Base-by-base conservation (phyloP, 331 rosid genomes). In the Quercus phellos region DNA sequence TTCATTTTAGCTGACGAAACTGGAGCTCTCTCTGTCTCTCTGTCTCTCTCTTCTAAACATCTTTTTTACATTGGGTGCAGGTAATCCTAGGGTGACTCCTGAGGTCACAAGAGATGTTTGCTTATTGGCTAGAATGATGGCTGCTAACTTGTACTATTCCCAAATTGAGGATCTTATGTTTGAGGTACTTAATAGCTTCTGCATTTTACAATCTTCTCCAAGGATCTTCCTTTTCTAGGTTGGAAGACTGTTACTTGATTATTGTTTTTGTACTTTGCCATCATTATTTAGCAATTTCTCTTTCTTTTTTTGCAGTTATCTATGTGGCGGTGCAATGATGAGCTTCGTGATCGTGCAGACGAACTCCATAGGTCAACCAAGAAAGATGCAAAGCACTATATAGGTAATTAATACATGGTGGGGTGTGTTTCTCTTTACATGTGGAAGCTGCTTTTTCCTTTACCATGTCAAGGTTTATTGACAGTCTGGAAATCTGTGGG, bases 321-420 rank as follows among this genome's bases (percentile, higher is more conserved):
- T 74, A 95, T 95, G 99, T 95, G 99, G 99, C 99, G 99, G 50
- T 93, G 99, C 91, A 95, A 80, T 18, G 96, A 86, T 77, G 99
- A 95, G 88, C 94, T 95, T 61, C 98, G 94, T 34, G 90, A 75
- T 76, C 86, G 87, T 30, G 97, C 99, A 0, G 98, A 90, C 7
- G 82, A 85, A 72, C 84, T 95, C 78, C 94, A 93, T 83, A 81
- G 73, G 38, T 83, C 94, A 67, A 76, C 92, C 27, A 93, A 86
- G 80, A 91, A 89, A 90, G 96, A 93, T 87, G 97, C 97, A 64
- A 95, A 95, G 76, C 99, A 95, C 85, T 95, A 93, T 51, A 95
- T 95, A 76, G 99, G 99, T 95, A 74, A 73, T 76, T 74, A 74
- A 54, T 34, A 21, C n/a, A 24, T 16, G 51, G 22, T 19, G 16